Base-by-base conservation (phyloP, 139 green algal species). In the Marvania coccoides region DNA sequence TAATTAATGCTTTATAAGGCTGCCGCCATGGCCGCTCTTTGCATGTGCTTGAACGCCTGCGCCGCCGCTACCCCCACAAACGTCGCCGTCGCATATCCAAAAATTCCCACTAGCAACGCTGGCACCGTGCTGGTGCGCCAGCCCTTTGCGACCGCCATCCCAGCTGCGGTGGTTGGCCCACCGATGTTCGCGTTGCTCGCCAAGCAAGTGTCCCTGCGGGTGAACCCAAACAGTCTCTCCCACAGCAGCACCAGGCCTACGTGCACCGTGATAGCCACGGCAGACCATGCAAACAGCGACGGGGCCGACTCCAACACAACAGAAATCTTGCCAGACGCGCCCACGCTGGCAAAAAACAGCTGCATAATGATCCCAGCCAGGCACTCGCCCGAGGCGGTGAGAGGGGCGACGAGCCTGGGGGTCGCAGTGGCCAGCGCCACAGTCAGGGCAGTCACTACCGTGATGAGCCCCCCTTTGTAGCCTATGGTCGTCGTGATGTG, bases 161-260 rank as follows among this genome's bases (percentile, higher is more conserved):
- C 90, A 3, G 86, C 90, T 0, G 90, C 88, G 9, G 90, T 96
- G 47, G 85, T 91, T 2, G 88, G 88, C 1, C 90, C 85, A 83
- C 91, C 91, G 15, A 98, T 91, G 80, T 96, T 96, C 24, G 92
- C 92, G 67, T 98, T 97, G 24, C 72, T 88, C 5, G 90, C 90
- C 34, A 98, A 57, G 30, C 93, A 79, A 58, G 90, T 67, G 15
- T 95, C 84, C 37, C 65, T 68, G 2, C 72, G 67, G 5, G 34
- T 71, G 72, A 91, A 90, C 3, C 81, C 74, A 14, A 84, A 35
- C 39, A 87, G 30, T 8, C 59, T 66, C 6, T 90, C 89, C 7
- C 80, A 46, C 7, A 34, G 66, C 69, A 96, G 72, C 45, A 89
- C 67, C 31, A 89, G 15, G 3, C 12, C 69, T 9, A 92, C 46